Evolutionary conservation across 164 flowering plant species (phyloP).

Genomic region (Macadamia integrifolia): DNA sequence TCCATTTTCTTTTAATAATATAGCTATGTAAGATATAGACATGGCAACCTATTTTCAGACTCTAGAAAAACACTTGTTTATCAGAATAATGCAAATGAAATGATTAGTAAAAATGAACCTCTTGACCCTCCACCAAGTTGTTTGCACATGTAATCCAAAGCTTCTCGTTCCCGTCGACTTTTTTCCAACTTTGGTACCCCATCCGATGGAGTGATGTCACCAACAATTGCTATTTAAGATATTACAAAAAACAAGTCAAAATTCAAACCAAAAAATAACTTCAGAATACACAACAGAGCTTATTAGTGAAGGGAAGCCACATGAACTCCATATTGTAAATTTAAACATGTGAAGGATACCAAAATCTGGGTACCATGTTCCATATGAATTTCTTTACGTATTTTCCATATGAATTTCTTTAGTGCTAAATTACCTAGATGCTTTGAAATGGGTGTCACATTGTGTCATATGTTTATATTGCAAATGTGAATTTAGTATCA

Average conservation of each 20-base stretch:
- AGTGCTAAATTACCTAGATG: too few species aligned
- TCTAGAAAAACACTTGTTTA: background rate
- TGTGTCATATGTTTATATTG: too few species aligned
- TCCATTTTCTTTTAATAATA: too few species aligned
- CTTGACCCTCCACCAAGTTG: conserved; percentile 82
- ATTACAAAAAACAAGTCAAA: conserved; percentile 4
- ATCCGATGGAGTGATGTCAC: conserved; percentile 89
- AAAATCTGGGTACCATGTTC: background rate
- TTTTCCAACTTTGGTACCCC: conserved; percentile 83
- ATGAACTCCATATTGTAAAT: background rate
- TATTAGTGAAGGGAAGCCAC: background rate
- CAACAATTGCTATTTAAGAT: conserved; percentile 72
- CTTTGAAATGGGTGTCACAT: too few species aligned
- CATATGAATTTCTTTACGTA: too few species aligned
- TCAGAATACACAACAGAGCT: background rate
- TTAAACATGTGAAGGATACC: background rate
- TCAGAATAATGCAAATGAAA: background rate
- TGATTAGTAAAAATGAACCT: conserved; percentile 27
- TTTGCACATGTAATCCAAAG: conserved; percentile 75
- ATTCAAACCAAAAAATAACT: background rate
- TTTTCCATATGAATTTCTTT: too few species aligned
- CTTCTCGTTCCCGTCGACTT: conserved; percentile 72
- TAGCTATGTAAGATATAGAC: too few species aligned
- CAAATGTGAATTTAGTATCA: too few species aligned
- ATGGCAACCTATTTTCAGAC: too few species aligned